A percentile compares a stretch with the other conserved stretches of the same genome.
Conservation (phyloP, 176 grass and related monocot species). For the Miscanthus lutarioriparius region DNA sequence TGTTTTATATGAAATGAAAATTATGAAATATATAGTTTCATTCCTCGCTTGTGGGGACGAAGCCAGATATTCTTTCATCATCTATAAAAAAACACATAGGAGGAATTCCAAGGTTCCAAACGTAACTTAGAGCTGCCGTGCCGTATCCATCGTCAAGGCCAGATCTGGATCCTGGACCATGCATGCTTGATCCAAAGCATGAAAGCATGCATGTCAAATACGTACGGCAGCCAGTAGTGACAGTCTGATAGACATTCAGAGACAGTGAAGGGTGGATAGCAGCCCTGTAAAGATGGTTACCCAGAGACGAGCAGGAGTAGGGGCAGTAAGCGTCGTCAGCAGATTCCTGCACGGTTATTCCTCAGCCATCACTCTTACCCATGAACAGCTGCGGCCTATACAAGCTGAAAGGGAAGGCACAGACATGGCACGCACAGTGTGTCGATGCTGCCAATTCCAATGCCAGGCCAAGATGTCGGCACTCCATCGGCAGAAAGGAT, state of each 20-base stretch:
- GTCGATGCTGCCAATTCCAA: conserved; percentile 28
- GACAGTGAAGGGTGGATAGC: conserved; percentile 15
- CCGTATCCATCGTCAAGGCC: not conserved
- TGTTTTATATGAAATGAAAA: not conserved
- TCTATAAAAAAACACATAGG: not conserved
- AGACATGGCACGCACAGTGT: not conserved
- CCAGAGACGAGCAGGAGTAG: not conserved
- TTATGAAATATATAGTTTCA: not conserved
- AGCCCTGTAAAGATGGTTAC: conserved; percentile 28
- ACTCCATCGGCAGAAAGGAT: conserved; percentile 19
- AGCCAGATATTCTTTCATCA: not conserved
- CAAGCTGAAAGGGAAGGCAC: not conserved
- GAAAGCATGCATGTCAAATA: not conserved
- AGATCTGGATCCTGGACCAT: not conserved
- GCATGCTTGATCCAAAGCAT: conserved; percentile 13
- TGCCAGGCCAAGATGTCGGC: conserved; percentile 18
- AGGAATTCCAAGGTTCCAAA: no score
- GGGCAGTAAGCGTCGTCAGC: not conserved
- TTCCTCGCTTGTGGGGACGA: not conserved
- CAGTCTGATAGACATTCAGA: not conserved
- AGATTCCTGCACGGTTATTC: conserved; percentile 1
- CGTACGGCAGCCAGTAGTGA: not conserved
- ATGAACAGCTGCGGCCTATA: not conserved
- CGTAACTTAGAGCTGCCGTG: not conserved
- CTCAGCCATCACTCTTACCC: conserved; percentile 5